phyloP scores from a whole-genome alignment of 1,284 basidiomycete genomes.

The Inonotus obliquus region DNA sequence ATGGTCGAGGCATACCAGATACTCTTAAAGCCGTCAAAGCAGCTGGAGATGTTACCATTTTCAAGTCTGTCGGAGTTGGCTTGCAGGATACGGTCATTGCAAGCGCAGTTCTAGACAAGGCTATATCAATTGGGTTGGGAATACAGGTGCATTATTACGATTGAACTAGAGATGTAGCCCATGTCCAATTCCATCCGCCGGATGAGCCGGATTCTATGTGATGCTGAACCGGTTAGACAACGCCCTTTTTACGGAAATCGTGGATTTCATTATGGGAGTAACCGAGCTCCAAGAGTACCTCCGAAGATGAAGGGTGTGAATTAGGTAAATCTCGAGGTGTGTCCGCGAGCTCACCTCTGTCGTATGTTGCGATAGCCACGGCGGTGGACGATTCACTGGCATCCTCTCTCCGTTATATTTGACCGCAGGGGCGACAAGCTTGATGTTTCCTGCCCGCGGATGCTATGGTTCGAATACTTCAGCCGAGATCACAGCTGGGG shows the following conservation, averaged over 20 bases:
- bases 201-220: neutral
- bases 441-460: conserved; percentile 77
- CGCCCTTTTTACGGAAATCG: neutral
- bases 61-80: conserved; percentile 75
- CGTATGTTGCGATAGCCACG: conserved; percentile 83
- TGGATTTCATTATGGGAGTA: conserved; percentile 53
- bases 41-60: conserved; percentile 56
- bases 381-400: conserved; percentile 71
- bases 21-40: conserved; percentile 27
- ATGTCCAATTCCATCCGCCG: neutral
- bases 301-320: neutral
- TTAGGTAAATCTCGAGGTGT: neutral
- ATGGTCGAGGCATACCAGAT: conserved; percentile 27
- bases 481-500: neutral
- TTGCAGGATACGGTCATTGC: conserved; percentile 75
- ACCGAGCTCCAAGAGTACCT: conserved; percentile 71
- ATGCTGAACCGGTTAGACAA: neutral
- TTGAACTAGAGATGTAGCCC: conserved; percentile 1
- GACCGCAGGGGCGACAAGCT: conserved; percentile 84
- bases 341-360: conserved; percentile 47
- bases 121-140: conserved; percentile 36
- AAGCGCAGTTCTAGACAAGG: conserved; percentile 37
- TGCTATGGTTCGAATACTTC: conserved; percentile 39
- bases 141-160: conserved; percentile 37
- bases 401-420: conserved; percentile 83